These are phyloP conservation scores for Lactarius psammicola DNA, from an alignment of 768 basidiomycete species.

Conservation along the genomic window DNA sequence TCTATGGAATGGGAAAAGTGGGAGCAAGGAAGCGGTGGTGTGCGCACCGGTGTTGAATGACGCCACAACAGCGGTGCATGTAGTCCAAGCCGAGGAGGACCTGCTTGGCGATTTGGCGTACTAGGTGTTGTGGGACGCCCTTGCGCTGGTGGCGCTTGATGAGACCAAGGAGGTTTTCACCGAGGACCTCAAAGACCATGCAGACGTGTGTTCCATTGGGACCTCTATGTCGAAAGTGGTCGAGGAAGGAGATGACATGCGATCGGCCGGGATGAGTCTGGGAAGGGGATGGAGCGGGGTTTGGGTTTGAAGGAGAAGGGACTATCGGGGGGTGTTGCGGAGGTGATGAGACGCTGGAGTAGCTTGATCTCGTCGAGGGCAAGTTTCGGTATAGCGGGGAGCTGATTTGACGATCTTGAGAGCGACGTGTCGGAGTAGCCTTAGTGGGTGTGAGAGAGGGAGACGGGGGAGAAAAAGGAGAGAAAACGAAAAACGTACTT, in stretches of 20 bases:
- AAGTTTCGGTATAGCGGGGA: conserved; percentile 93
- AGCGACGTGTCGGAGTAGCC: conserved; percentile 93
- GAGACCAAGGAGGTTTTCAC: conserved; percentile 92
- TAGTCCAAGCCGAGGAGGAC: conserved; percentile 94
- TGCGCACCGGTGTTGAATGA: conserved; percentile 87
- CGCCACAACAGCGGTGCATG: conserved; percentile 95
- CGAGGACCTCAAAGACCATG: conserved; percentile 99
- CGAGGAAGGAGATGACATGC: conserved; percentile 96
- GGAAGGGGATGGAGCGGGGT: conserved; percentile 53
- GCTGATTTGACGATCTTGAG: conserved; percentile 99
- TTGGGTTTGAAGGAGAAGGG: conserved; percentile 48
- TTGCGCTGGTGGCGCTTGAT: conserved; percentile 99
- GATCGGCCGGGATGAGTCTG: conserved; percentile 83
- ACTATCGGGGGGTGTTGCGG: conserved; percentile 57
- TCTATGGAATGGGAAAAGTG: conserved; percentile 45
- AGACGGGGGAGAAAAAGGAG: neutral
- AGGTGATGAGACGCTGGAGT: conserved; percentile 90
- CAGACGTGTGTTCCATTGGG: conserved; percentile 97
- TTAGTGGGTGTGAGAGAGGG: conserved; percentile 39
- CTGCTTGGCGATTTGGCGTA: conserved; percentile 96
- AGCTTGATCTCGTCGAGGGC: conserved; percentile 99
- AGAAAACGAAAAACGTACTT: conserved; percentile 51
- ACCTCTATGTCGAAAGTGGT: conserved; percentile 95
- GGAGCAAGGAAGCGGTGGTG: neutral
- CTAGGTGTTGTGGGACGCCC: conserved; percentile 89